These are phyloP conservation scores for Deuterostichococcus epilithicus DNA, from an alignment of 139 green algal genomes.

Conservation along the genomic window DNA sequence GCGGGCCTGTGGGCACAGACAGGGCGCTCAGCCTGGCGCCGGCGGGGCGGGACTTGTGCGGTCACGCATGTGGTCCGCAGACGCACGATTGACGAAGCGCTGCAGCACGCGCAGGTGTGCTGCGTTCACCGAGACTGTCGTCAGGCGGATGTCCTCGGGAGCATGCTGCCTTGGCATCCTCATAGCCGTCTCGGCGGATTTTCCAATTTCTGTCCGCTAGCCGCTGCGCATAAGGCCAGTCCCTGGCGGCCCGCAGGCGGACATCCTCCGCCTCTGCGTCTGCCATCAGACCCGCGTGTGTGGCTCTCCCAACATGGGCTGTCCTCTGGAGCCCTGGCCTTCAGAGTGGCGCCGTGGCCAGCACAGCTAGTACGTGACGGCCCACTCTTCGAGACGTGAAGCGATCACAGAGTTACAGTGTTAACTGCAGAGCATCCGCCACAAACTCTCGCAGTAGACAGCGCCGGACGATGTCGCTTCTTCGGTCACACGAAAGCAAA, in stretches of 20 bases:
- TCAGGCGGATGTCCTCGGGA: neutral
- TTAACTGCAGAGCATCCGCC: no score
- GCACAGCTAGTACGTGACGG: no score
- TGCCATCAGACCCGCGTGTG: neutral
- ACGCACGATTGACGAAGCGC: neutral
- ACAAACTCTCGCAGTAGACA: no score
- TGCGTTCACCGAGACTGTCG: neutral
- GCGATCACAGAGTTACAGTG: no score
- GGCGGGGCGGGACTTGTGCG: no score
- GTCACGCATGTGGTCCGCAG: neutral
- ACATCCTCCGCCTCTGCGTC: neutral
- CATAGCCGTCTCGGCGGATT: slow-evolving; percentile 71
- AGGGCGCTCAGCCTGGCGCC: neutral
- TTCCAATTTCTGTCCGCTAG: slow-evolving; percentile 87
- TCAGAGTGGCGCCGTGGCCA: no score
- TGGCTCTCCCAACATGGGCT: neutral
- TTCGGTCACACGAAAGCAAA: no score
- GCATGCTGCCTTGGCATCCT: slow-evolving; percentile 60
- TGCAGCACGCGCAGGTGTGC: neutral
- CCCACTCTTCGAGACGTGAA: no score
- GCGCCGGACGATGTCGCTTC: no score
- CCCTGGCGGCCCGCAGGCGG: neutral
- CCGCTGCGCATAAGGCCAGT: slow-evolving; percentile 27
- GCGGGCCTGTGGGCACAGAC: slow-evolving; percentile 40
- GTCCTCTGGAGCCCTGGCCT: no score